Conservation (phyloP, 2,329 filamentous ascomycete genomes). For the Helotiales sp. region DNA sequence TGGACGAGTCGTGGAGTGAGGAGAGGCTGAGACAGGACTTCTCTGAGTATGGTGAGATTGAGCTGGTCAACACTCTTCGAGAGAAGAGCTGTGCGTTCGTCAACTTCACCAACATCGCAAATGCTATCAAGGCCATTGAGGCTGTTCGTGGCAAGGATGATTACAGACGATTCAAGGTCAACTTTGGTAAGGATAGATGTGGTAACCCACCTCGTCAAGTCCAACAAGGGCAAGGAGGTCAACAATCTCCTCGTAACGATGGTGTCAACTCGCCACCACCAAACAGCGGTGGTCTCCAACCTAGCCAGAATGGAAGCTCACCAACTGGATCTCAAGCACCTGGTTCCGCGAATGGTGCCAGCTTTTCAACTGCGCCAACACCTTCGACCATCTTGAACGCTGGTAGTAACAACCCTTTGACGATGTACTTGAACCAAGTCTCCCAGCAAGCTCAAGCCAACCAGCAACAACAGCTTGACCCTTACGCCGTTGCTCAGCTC, state of each 20-base stretch:
- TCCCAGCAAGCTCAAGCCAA: conserved; percentile 72
- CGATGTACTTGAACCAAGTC: conserved; percentile 88
- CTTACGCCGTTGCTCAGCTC: conserved; percentile 39
- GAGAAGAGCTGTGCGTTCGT: conserved; percentile 99
- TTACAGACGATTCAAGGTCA: conserved; percentile 98
- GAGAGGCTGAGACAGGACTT: conserved; percentile 95
- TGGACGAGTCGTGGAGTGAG: conserved; percentile 97
- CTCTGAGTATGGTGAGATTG: conserved; percentile 95
- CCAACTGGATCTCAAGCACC: conserved; percentile 45
- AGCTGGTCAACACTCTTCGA: conserved; percentile 91
- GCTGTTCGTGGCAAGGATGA: conserved; percentile 92
- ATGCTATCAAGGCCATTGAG: conserved; percentile 99
- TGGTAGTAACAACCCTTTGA: conserved; percentile 81
- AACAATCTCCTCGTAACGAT: conserved; percentile 66
- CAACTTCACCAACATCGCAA: conserved; percentile 99
- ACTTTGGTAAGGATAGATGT: conserved; percentile 98
- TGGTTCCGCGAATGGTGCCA: conserved; percentile 48
- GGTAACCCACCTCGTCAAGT: conserved; percentile 93
- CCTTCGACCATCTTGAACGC: conserved; percentile 77
- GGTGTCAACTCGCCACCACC: conserved; percentile 56
- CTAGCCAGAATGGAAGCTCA: conserved; percentile 34
- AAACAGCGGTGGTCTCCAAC: conserved; percentile 34
- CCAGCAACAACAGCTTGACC: conserved; percentile 51
- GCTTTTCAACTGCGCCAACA: conserved; percentile 58
- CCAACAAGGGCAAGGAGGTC: conserved; percentile 57